Percentiles rank a stretch among this genome's conserved stretches.
Evolutionary conservation across 78 protist species (phyloP).

Genomic region (Anaeramoeba ignava): DNA sequence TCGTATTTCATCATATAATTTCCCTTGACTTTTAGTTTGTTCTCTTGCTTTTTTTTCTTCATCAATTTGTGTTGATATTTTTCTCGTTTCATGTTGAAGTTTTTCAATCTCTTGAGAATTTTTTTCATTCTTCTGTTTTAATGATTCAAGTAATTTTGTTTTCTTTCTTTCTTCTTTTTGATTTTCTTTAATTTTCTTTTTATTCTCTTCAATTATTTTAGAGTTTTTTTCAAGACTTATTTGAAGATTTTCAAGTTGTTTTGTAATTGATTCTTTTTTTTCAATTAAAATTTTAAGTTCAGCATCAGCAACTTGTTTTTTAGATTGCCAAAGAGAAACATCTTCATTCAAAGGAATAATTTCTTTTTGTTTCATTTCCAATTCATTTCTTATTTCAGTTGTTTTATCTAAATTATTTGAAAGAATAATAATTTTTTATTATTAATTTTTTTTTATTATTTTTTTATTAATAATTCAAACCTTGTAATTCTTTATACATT

Average conservation of each 20-base stretch:
- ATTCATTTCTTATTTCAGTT: slow-evolving; percentile 3
- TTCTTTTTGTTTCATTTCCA: slow-evolving; percentile 57
- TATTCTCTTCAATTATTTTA: neutral
- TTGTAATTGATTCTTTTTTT: neutral
- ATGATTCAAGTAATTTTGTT: neutral
- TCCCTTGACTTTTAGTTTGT: no score
- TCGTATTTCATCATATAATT: no score
- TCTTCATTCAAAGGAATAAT: slow-evolving; percentile 38
- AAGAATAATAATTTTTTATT: no score
- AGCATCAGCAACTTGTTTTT: slow-evolving; percentile 25
- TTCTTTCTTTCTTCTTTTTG: neutral
- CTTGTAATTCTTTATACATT: neutral
- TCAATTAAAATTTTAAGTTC: slow-evolving; percentile 33
- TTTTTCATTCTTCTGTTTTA: neutral
- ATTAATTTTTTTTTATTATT: no score
- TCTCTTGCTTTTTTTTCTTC: neutral
- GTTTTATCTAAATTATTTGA: neutral
- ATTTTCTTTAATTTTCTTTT: neutral
- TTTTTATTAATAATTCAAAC: no score
- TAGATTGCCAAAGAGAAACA: slow-evolving; percentile 14
- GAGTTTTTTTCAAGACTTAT: neutral
- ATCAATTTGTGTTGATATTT: no score
- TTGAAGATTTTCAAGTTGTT: neutral
- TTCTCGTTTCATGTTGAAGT: no score
- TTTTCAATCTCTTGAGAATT: neutral